Base-by-base conservation (phyloP, 169 alveolate genomes). In the Cryptosporidium xiaoi region DNA sequence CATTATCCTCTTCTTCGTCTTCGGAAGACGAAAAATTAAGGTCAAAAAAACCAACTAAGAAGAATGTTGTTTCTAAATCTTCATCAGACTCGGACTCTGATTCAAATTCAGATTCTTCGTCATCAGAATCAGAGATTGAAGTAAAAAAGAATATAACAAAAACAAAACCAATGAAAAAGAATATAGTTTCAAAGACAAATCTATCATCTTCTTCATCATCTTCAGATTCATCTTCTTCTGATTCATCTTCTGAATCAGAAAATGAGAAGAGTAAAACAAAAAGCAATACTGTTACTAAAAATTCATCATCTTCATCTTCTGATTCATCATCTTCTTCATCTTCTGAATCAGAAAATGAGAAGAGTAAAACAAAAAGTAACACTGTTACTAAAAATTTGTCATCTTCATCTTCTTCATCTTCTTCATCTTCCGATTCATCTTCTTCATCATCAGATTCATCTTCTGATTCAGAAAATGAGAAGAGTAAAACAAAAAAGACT, bases 401-500 rank as follows among this genome's bases (percentile, higher is more conserved):
- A 50, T 50, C 15, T 15, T 12, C 18, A 50, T 50, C 56, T 15
- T 50, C 27, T 24, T 24, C 27, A 24, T 24, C 27, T 24, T 24
- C 27, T 24, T 24, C 18, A 2, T 0, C 71, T 29, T 33, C 24
- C 13, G 24, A 64, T 0, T 48, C 55, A 48, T 48, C 55, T 13
- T 64, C 71, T 31, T 64, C 71, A 64, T 64, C 71, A 24, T 64
- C 71, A 64, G 53, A 64, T 31, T 64, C 71, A 31, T 65, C 82
- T 5, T 65, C 82, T 0, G 82, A 66, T 10, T 66, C 82, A 5
- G 82, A 66, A 16, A 36, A 24, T 6, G 82, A 66, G 40, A 66
- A 29, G 60, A 66, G 44, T 20, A 66, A 66, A 44, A 33, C 27
- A 13, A 69, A 53, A 10, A 69, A 66, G 48, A 40, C 2, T 8